Base-by-base conservation (phyloP, 2,329 filamentous ascomycete species). In the Ceratocystis smalleyi region DNA sequence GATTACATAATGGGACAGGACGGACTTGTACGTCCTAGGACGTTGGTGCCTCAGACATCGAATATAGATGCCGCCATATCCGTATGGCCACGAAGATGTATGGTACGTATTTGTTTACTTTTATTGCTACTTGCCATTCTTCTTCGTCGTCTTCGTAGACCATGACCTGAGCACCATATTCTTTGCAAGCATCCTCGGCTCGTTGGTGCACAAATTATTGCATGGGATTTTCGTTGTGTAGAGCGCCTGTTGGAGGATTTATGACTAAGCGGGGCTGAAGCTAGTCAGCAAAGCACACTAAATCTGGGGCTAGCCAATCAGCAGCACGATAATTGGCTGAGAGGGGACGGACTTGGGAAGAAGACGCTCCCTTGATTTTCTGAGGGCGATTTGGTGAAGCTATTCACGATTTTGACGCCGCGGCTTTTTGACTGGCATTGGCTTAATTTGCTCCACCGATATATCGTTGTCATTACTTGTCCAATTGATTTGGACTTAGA, bases 311-410 rank as follows among this genome's bases (percentile, higher is more conserved):
- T 17, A 30, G 24, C 51, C 51, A 55, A 55, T 55, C 51, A 55
- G 24, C 27, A 55, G 24, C 51, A 32, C 51, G 51, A 17, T 55
- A 55, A 55, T 55, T 55, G 24, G 51, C 51, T 55, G 51, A 55
- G 51, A 22, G 51, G 47, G 22, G 51, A 30, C 51, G 6, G 24
- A 55, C 51, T 27, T 55, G 51, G 51, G 51, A 32, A 55, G 51
- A 32, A 55, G 51, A 8, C 51, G 24, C 51, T 55, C 51, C 27
- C 27, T 30, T 55, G 10, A 15, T 40, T 40, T 24, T 32, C 17
- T 32, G 51, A 55, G 51, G 30, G 22, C 51, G 30, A 55, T 55
- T 32, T 55, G 51, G 30, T 55, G 51, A 55, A 55, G 51, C 51
- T 55, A 32, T 55, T 55, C 51, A 55, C 51, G 51, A 55, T 55